Conservation (phyloP, 1,284 basidiomycete species). For the Leccinum proximum region DNA sequence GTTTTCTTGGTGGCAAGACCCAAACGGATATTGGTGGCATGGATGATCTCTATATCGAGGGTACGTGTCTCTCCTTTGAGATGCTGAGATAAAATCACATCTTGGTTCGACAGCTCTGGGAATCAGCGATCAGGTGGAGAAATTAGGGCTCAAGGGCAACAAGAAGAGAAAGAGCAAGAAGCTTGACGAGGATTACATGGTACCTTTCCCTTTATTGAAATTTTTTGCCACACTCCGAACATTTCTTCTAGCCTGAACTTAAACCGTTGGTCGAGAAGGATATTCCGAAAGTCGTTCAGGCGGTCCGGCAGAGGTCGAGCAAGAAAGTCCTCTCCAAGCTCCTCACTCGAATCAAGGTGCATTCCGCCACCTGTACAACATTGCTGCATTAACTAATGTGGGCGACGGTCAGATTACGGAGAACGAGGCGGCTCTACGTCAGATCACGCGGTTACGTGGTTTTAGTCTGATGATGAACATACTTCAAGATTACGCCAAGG, state of each 20-base stretch:
- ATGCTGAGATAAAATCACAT: not conserved
- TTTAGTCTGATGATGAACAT: constrained; percentile 90
- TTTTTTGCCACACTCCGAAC: not conserved
- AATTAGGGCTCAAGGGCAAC: constrained; percentile 78
- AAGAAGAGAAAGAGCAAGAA: constrained; percentile 93
- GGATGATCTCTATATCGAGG: constrained; percentile 95
- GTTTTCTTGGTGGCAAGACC: constrained; percentile 96
- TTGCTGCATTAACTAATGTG: not conserved
- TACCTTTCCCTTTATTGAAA: constrained; percentile 32
- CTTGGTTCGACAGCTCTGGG: constrained; percentile 70
- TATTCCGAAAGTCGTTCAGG: constrained; percentile 89
- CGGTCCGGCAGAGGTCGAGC: constrained; percentile 88
- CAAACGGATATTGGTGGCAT: constrained; percentile 95
- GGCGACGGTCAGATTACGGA: constrained; percentile 67
- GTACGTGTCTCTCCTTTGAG: constrained; percentile 39
- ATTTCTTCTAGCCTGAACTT: constrained; percentile 53
- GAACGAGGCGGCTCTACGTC: constrained; percentile 75
- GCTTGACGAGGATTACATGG: constrained; percentile 92
- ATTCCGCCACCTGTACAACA: constrained; percentile 11
- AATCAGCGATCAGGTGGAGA: constrained; percentile 89
- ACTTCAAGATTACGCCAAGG: constrained; percentile 75
- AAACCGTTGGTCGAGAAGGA: constrained; percentile 78
- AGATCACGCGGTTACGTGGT: constrained; percentile 92
- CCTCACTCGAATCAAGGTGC: constrained; percentile 82
- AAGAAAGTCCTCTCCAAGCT: constrained; percentile 83